These are phyloP conservation scores for Sugiyamaella boreocaroliniensis DNA, from an alignment of 805 yeast genomes.

Conservation along the genomic window DNA sequence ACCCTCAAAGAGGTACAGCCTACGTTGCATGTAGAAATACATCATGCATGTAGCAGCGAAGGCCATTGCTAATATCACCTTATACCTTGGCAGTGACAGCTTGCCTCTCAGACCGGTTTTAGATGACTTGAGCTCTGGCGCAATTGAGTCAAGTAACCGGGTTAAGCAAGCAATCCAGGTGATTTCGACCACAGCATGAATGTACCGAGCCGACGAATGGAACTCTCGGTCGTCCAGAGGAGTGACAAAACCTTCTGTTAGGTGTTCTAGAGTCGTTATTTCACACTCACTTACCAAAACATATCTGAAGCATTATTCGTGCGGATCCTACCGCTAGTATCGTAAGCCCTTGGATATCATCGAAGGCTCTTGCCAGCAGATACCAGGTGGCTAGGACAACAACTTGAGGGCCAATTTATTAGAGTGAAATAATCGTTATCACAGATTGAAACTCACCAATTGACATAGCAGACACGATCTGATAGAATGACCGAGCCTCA, in stretches of 20 bases:
- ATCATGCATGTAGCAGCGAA: constrained; percentile 59
- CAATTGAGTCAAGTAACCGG: neutral
- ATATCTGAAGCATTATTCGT: neutral
- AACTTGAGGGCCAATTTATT: constrained; percentile 58
- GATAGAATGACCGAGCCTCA: constrained; percentile 67
- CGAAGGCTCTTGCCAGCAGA: neutral
- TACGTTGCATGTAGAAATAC: constrained; percentile 73
- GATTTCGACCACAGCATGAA: neutral
- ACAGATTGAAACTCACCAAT: constrained; percentile 28
- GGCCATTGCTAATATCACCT: constrained; percentile 51
- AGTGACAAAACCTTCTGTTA: constrained; percentile 51
- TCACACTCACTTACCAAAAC: neutral
- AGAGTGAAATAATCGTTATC: neutral
- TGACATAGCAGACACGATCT: constrained; percentile 70
- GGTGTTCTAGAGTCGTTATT: neutral
- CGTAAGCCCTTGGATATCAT: neutral
- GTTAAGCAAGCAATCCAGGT: neutral
- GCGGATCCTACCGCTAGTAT: neutral
- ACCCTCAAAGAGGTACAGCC: constrained; percentile 64
- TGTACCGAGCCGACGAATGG: constrained; percentile 17
- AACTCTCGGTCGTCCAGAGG: constrained; percentile 34
- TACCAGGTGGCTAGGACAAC: constrained; percentile 39
- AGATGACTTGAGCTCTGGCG: neutral
- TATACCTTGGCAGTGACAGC: constrained; percentile 35
- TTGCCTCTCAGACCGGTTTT: constrained; percentile 22